These are phyloP conservation scores for Clitopilus hobsonii DNA, from an alignment of 768 basidiomycete genomes.

Conservation along the genomic window DNA sequence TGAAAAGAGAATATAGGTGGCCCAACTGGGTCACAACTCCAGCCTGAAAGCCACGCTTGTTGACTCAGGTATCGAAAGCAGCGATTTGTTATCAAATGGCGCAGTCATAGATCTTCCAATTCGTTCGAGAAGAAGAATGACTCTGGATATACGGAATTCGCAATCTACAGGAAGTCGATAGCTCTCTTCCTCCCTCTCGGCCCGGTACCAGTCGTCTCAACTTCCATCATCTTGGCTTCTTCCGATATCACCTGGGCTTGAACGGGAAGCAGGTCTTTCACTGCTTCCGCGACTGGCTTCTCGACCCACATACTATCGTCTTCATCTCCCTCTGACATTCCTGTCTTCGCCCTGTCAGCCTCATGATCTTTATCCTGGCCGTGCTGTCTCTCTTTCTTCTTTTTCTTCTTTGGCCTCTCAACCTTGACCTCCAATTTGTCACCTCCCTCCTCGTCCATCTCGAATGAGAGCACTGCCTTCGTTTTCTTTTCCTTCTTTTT, in stretches of 20 bases:
- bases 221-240: constrained; percentile 14
- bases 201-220: constrained; percentile 12
- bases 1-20: too few relatives aligned
- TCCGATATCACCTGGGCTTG: constrained; percentile 12
- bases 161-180: constrained; percentile 60
- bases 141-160: neutral
- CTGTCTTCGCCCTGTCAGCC: constrained; percentile 15
- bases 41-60: too few relatives aligned
- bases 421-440: constrained; percentile 32
- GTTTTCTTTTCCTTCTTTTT: constrained; percentile 41
- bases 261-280: constrained; percentile 27
- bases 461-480: constrained; percentile 67
- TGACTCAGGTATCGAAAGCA: too few relatives aligned
- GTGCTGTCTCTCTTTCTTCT: constrained; percentile 39
- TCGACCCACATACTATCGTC: constrained; percentile 69
- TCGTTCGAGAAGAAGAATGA: neutral
- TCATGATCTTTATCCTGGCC: constrained; percentile 24
- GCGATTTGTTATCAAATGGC: neutral
- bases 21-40: too few relatives aligned
- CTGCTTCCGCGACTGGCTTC: constrained; percentile 49
- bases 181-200: constrained; percentile 58
- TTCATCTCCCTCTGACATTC: constrained; percentile 26
- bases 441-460: constrained; percentile 60
- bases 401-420: constrained; percentile 40
- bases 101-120: neutral